Percentiles rank a stretch among this genome's conserved stretches.
These are phyloP conservation scores for Lactarius tabidus DNA, from an alignment of 768 basidiomycete species.

Conservation along the genomic window DNA sequence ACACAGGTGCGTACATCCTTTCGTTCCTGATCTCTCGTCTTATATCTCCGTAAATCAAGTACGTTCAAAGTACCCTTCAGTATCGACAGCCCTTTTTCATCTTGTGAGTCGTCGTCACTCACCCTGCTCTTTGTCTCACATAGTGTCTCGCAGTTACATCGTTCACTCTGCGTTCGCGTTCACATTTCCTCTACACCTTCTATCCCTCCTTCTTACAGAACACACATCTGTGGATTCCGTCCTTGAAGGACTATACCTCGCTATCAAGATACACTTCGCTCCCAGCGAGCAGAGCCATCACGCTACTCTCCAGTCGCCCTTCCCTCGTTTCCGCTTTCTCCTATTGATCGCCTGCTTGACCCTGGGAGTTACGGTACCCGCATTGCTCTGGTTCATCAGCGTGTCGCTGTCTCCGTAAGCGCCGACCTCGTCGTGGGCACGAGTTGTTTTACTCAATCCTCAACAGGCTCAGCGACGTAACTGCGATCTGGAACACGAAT, in stretches of 20 bases:
- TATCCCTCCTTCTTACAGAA: constrained; percentile 54
- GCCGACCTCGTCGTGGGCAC: neutral
- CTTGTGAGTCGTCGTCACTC: constrained; percentile 49
- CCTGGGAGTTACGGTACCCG: constrained; percentile 57
- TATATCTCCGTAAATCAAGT: constrained; percentile 39
- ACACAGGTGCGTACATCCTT: constrained; percentile 52
- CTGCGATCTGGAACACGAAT: constrained; percentile 78
- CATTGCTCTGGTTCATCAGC: constrained; percentile 71
- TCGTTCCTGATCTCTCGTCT: constrained; percentile 1
- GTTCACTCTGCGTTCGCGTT: constrained; percentile 80
- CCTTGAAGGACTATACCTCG: constrained; percentile 47
- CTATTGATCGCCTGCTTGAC: constrained; percentile 39
- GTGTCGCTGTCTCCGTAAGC: constrained; percentile 70
- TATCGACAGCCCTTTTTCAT: constrained; percentile 89
- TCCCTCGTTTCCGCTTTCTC: constrained; percentile 37
- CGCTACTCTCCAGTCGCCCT: constrained; percentile 16
- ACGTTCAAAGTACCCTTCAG: constrained; percentile 69
- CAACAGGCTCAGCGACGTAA: constrained; percentile 74
- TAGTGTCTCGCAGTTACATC: constrained; percentile 55
- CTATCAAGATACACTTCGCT: constrained; percentile 38
- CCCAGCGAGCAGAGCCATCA: constrained; percentile 8
- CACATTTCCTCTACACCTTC: constrained; percentile 78
- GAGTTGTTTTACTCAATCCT: neutral
- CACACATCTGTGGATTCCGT: constrained; percentile 47
- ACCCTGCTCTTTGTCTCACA: neutral